These are phyloP conservation scores for Botrytis sinoallii DNA, from an alignment of 2,329 filamentous ascomycete genomes.

Conservation along the genomic window DNA sequence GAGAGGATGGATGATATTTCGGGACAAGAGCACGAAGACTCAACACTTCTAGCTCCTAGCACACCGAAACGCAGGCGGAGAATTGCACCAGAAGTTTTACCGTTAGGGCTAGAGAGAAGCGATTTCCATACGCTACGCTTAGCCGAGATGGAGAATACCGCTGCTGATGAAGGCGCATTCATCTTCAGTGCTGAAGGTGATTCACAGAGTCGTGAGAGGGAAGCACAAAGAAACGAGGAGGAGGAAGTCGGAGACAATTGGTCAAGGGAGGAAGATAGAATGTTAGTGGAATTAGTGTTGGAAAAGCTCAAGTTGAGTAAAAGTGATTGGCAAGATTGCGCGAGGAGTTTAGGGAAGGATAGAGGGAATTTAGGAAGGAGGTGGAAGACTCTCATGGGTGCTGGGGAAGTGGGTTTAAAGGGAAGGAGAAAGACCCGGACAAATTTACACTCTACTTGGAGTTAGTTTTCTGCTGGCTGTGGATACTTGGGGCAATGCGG, in stretches of 20 bases:
- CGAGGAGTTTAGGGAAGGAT: conserved; percentile 60
- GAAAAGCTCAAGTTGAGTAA: conserved; percentile 64
- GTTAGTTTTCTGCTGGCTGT: conserved; percentile 35
- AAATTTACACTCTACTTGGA: conserved; percentile 55
- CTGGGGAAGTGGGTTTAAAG: conserved; percentile 60
- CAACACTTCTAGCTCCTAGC: conserved; percentile 35
- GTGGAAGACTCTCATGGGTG: conserved; percentile 61
- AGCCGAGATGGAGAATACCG: conserved; percentile 23
- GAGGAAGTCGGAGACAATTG: conserved; percentile 42
- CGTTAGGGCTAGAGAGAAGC: conserved; percentile 55
- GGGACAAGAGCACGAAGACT: conserved; percentile 31
- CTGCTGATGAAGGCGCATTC: background rate
- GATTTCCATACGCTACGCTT: conserved; percentile 55
- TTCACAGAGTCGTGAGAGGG: conserved; percentile 5
- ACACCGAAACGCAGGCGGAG: conserved; percentile 58
- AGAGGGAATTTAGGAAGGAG: conserved; percentile 53
- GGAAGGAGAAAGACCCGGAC: conserved; percentile 41
- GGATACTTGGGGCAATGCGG: background rate
- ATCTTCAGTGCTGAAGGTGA: background rate
- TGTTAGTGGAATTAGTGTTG: conserved; percentile 64
- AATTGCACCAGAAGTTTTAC: conserved; percentile 58
- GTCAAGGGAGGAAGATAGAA: conserved; percentile 61
- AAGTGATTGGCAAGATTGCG: conserved; percentile 66
- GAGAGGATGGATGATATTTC: conserved; percentile 40
- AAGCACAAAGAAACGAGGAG: conserved; percentile 28